phyloP scores from a whole-genome alignment of 177 flowering plant genomes.

The Vitis hybrid region DNA sequence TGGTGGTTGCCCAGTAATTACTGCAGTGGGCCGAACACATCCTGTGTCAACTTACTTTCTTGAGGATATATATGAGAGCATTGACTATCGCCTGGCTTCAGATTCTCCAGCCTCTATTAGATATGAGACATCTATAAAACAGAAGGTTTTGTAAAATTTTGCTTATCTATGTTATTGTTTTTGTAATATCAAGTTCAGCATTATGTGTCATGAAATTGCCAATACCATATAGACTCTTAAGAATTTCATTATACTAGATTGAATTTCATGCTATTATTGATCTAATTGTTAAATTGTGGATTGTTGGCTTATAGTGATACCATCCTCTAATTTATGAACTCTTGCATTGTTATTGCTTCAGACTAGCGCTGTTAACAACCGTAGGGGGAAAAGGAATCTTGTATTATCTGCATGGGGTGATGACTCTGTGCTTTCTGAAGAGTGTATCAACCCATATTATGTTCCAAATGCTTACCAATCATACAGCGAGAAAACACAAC shows the following conservation, averaged over 20 bases:
- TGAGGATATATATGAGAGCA: conserved; percentile 78
- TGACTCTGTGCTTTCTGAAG: conserved; percentile 69
- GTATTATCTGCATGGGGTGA: conserved; percentile 87
- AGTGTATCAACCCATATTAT: conserved; percentile 60
- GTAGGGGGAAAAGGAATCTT: conserved; percentile 80
- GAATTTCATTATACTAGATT: background rate
- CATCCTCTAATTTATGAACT: conserved; percentile 13
- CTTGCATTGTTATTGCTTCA: conserved; percentile 27
- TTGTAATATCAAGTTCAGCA: background rate
- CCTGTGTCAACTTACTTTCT: conserved; percentile 84
- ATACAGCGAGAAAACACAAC: conserved; percentile 72
- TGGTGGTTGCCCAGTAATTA: conserved; percentile 80
- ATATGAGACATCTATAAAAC: conserved; percentile 30
- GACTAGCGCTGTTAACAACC: conserved; percentile 55
- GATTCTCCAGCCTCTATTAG: conserved; percentile 76
- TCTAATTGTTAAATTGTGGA: background rate
- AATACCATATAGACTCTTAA: background rate
- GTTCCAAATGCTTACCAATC: conserved; percentile 47
- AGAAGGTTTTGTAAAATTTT: conserved; percentile 40
- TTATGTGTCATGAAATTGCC: background rate
- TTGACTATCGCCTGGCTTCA: conserved; percentile 69
- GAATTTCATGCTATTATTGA: background rate
- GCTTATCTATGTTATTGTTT: background rate
- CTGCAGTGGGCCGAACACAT: conserved; percentile 83
- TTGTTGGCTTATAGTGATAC: background rate